Base-by-base conservation (phyloP, 2,329 filamentous ascomycete genomes). In the Mariannaea elegans region DNA sequence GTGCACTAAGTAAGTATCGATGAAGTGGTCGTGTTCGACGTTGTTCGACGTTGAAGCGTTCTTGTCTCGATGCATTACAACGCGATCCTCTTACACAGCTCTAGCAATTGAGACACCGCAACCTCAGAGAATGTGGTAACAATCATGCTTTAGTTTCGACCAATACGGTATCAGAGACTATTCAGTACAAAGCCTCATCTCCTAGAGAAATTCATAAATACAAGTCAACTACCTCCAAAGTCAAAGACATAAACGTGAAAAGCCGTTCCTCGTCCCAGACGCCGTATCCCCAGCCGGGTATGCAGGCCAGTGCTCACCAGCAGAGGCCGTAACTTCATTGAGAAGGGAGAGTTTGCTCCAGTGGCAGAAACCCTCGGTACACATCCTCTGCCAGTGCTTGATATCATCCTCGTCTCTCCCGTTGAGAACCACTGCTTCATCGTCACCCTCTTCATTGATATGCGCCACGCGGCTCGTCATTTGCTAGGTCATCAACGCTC, bases 221-320 rank as follows among this genome's bases (percentile, higher is more conserved):
- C 63, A 66, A 61, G 65, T 59, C 63, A 65, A 62, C 48, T 57
- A 50, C 54, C 47, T 44, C 42, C 51, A 45, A 55, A 39, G 31
- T 18, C 14, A 54, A 54, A 59, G 47, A 44, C 41, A 8, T 44
- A 59, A n/a, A 65, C 65, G 61, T 59, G 48, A 55, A 47, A 65
- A 71, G 60, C 65, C 63, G 61, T 73, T 69, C 57, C 65, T 71
- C 65, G 49, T 70, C 59, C 72, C 70, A 65, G 65, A 72, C 72
- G 72, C 71, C 72, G 63, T 69, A 64, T 67, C 67, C 65, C 64
- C 65, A 67, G 59, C 63, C 64, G 63, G 64, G 64, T 64, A 71
- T 71, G 68, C 66, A 68, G 64, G 62, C 63, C 69, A 55, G 51
- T 69, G 69, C 69, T 63, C 50, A 64, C 54, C 51, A 60, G 59